Percentiles rank a stretch among this genome's conserved stretches.
These are phyloP conservation scores for Podospora appendiculata DNA, from an alignment of 495 filamentous ascomycete genomes.

Conservation along the genomic window DNA sequence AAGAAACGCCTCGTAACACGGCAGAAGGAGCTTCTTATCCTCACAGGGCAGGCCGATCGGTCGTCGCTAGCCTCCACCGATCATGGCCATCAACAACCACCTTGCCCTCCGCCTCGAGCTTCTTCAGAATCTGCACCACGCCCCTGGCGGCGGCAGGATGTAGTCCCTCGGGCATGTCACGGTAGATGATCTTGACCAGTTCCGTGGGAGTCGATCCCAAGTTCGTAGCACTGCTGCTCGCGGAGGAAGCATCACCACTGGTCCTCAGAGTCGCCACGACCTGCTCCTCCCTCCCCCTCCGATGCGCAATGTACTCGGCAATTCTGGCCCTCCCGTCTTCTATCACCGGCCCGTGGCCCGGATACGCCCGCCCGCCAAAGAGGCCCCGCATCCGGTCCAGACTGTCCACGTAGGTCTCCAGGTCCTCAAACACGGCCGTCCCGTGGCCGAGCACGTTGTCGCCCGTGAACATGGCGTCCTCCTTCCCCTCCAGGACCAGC, in stretches of 20 bases:
- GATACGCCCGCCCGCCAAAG: conserved; percentile 69
- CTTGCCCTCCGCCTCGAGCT: conserved; percentile 60
- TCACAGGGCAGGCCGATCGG: conserved; percentile 37
- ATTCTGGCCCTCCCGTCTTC: conserved; percentile 58
- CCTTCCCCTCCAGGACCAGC: conserved; percentile 57
- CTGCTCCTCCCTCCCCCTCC: conserved; percentile 72
- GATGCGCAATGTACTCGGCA: conserved; percentile 73
- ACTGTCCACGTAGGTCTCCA: conserved; percentile 63
- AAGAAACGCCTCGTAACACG: too few relatives aligned
- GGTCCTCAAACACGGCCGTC: conserved; percentile 85
- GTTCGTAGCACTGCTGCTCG: conserved; percentile 24
- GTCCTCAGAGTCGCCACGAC: conserved; percentile 59
- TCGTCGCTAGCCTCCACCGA: conserved; percentile 39
- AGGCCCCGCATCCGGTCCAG: conserved; percentile 61
- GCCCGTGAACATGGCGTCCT: conserved; percentile 84
- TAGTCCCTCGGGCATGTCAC: conserved; percentile 65
- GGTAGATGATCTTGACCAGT: conserved; percentile 80
- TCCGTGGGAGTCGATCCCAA: conserved; percentile 64
- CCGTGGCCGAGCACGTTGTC: conserved; percentile 95
- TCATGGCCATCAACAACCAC: conserved; percentile 39
- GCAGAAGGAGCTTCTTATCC: too few relatives aligned
- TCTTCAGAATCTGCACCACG: conserved; percentile 58
- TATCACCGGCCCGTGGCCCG: conserved; percentile 77
- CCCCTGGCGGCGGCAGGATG: conserved; percentile 65
- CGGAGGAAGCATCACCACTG: conserved; percentile 3